phyloP scores from a whole-genome alignment of 2,329 filamentous ascomycete genomes.

The Botryotinia globosa region DNA sequence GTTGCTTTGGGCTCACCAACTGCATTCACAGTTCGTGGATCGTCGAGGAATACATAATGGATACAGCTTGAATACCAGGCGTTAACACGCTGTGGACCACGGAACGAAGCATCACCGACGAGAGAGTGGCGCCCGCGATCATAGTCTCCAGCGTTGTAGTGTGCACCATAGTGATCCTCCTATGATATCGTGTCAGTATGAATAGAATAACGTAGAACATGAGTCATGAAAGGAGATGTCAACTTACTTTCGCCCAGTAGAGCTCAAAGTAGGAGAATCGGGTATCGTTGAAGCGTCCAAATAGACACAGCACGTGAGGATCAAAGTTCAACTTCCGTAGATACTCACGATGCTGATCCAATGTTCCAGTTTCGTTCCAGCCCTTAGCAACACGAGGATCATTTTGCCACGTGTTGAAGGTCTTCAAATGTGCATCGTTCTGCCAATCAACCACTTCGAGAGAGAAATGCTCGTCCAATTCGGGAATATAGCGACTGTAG shows the following conservation, averaged over 20 bases:
- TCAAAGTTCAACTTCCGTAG: slow-evolving; percentile 63
- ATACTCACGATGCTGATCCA: slow-evolving; percentile 73
- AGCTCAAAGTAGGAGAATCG: slow-evolving; percentile 78
- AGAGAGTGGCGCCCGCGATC: slow-evolving; percentile 60
- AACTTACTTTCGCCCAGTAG: slow-evolving; percentile 66
- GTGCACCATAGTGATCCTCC: slow-evolving; percentile 59
- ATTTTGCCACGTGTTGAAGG: slow-evolving; percentile 82
- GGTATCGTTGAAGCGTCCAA: slow-evolving; percentile 68
- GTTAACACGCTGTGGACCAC: slow-evolving; percentile 58
- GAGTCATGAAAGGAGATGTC: background rate
- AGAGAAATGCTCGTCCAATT: slow-evolving; percentile 72
- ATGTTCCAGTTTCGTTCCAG: slow-evolving; percentile 75
- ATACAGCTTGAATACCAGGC: slow-evolving; percentile 62
- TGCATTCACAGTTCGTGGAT: slow-evolving; percentile 54
- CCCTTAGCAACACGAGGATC: slow-evolving; percentile 76
- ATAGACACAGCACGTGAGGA: slow-evolving; percentile 66
- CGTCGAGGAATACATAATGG: slow-evolving; percentile 62
- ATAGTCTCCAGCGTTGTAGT: slow-evolving; percentile 54
- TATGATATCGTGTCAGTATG: slow-evolving; percentile 28
- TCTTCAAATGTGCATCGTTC: slow-evolving; percentile 59
- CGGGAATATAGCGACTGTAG: slow-evolving; percentile 77
- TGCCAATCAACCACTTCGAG: slow-evolving; percentile 71
- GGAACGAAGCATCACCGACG: slow-evolving; percentile 56
- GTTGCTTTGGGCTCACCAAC: slow-evolving; percentile 72
- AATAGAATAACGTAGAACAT: no score